These are phyloP conservation scores for Lasiodiplodia sp. DNA, from an alignment of 2,329 filamentous ascomycete species.

Conservation along the genomic window DNA sequence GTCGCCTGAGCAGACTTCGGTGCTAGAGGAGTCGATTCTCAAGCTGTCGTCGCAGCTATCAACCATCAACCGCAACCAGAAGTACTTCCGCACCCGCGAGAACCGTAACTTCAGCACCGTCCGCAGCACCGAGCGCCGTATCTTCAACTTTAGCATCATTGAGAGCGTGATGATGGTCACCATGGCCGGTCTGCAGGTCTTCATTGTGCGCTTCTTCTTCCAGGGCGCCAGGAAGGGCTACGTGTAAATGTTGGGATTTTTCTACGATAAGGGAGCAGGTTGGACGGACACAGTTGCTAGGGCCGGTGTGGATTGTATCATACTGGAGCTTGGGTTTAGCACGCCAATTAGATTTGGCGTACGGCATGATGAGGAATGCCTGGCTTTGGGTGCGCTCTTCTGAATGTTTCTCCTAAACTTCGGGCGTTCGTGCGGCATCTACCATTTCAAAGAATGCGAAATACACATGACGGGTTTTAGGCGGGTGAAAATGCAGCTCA, in stretches of 20 bases:
- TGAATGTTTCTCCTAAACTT: neutral
- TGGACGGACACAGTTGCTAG: neutral
- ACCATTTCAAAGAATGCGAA: neutral
- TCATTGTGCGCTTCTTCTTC: conserved; percentile 98
- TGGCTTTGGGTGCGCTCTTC: neutral
- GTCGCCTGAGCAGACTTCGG: conserved; percentile 84
- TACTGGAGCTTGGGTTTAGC: neutral
- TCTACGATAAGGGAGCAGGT: conserved; percentile 5
- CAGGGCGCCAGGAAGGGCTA: conserved; percentile 77
- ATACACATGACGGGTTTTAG: neutral
- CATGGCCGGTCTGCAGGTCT: conserved; percentile 96
- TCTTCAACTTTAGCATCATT: conserved; percentile 96
- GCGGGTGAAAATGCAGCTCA: neutral
- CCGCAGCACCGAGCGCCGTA: conserved; percentile 90
- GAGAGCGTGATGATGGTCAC: conserved; percentile 90
- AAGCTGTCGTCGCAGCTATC: conserved; percentile 93
- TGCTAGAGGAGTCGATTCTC: conserved; percentile 91
- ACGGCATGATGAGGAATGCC: neutral
- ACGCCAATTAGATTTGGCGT: neutral
- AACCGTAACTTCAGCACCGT: conserved; percentile 99
- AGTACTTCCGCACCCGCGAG: conserved; percentile 98
- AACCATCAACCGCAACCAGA: conserved; percentile 95
- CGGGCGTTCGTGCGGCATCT: neutral
- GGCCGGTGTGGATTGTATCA: conserved; percentile 14
- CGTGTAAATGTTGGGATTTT: conserved; percentile 33